These are phyloP conservation scores for Dendrobium officinale DNA, from an alignment of 106 monocot species.

Conservation along the genomic window DNA sequence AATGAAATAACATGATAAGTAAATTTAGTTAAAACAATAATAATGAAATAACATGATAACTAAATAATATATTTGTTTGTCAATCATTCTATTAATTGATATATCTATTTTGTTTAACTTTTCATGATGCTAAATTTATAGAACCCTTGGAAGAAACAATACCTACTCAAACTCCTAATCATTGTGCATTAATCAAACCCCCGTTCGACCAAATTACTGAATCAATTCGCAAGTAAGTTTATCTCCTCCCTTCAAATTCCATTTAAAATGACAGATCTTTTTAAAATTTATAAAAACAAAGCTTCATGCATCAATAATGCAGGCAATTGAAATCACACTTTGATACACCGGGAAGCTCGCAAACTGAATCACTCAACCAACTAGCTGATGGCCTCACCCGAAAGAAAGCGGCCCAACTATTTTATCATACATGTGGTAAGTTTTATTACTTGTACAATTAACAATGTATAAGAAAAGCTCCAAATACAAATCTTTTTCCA, in stretches of 20 bases:
- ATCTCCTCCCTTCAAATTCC: too few species aligned
- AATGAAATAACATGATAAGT: too few species aligned
- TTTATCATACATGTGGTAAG: constrained; percentile 82
- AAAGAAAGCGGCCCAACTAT: constrained; percentile 63
- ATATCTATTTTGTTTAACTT: too few species aligned
- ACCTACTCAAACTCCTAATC: constrained; percentile 68
- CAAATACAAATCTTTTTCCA: too few species aligned
- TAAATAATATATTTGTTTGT: too few species aligned
- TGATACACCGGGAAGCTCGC: constrained; percentile 66
- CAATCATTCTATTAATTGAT: too few species aligned
- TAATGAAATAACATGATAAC: too few species aligned
- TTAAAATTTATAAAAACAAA: background rate
- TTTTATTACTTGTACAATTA: background rate
- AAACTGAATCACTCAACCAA: constrained; percentile 54
- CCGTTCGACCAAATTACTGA: constrained; percentile 47
- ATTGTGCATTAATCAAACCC: background rate
- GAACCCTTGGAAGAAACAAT: constrained; percentile 60
- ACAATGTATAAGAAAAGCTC: too few species aligned
- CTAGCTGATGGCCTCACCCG: constrained; percentile 55
- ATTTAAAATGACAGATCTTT: too few species aligned
- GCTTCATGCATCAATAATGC: background rate
- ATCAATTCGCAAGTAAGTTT: constrained; percentile 57
- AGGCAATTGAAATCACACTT: constrained; percentile 83
- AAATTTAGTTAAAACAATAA: too few species aligned
- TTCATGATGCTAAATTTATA: background rate